Percentiles rank a stretch among this genome's conserved stretches.
phyloP scores from a whole-genome alignment of 139 green algal species.

The Haematococcus lacustris region DNA sequence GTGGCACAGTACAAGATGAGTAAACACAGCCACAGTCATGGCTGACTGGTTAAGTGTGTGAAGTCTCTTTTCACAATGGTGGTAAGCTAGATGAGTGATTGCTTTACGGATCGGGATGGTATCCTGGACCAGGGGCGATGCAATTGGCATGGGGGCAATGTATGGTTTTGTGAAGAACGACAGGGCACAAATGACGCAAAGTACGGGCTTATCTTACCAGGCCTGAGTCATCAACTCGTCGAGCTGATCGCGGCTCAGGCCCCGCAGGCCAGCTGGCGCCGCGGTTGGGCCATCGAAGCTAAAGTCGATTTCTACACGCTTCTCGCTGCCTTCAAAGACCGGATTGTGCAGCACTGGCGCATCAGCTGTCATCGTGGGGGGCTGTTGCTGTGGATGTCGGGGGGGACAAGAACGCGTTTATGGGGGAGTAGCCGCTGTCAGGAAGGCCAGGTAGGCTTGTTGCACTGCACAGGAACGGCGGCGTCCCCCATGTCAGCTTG shows the following conservation, averaged over 20 bases:
- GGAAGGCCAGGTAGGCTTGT: slow-evolving; percentile 18
- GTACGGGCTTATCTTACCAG: too few relatives aligned
- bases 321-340: slow-evolving; percentile 91
- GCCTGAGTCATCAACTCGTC: slow-evolving; percentile 74
- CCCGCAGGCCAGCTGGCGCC: slow-evolving; percentile 55
- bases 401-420: neutral
- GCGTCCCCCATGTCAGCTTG: too few relatives aligned
- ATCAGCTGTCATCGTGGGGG: neutral
- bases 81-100: too few relatives aligned
- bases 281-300: slow-evolving; percentile 12
- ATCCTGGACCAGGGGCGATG: too few relatives aligned
- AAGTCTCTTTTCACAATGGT: too few relatives aligned
- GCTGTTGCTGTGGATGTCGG: neutral
- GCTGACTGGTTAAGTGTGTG: too few relatives aligned
- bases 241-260: slow-evolving; percentile 53
- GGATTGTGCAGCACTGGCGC: slow-evolving; percentile 34
- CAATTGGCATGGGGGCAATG: too few relatives aligned
- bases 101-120: too few relatives aligned
- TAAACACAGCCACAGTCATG: too few relatives aligned
- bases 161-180: too few relatives aligned
- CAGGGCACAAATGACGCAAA: too few relatives aligned
- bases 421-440: slow-evolving; percentile 20
- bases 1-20: too few relatives aligned
- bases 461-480: slow-evolving; percentile 17
- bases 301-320: slow-evolving; percentile 89